These are phyloP conservation scores for Ceriops zippeliana DNA, from an alignment of 345 rosid genomes.

Conservation along the genomic window DNA sequence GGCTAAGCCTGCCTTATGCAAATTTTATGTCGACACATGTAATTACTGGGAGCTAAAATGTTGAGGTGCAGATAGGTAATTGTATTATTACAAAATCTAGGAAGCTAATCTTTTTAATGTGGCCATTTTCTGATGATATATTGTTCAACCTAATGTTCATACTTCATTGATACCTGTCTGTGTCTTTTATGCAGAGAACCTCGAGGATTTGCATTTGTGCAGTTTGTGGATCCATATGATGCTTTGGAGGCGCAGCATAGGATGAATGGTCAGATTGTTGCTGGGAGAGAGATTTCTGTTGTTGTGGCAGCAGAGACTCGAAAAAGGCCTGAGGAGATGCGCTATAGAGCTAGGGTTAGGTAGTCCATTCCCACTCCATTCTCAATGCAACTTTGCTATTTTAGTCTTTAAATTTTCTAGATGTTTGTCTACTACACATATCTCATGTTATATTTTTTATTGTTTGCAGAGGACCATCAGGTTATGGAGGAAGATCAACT, in stretches of 20 bases:
- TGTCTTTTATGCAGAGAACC: slow-evolving; percentile 59
- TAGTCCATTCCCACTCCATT: slow-evolving; percentile 11
- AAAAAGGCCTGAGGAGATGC: slow-evolving; percentile 99
- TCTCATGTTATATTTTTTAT: not conserved
- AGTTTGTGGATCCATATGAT: slow-evolving; percentile 86
- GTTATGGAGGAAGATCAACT: slow-evolving; percentile 59
- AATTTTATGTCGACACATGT: slow-evolving; percentile 41
- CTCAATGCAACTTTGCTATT: not conserved
- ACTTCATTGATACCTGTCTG: slow-evolving; percentile 19
- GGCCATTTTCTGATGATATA: not conserved
- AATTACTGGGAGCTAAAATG: slow-evolving; percentile 39
- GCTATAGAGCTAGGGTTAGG: slow-evolving; percentile 67
- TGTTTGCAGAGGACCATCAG: slow-evolving; percentile 52
- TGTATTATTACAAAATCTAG: slow-evolving; percentile 25
- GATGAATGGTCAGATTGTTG: slow-evolving; percentile 81
- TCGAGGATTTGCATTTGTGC: slow-evolving; percentile 96
- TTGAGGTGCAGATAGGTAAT: slow-evolving; percentile 33
- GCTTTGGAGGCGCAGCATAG: slow-evolving; percentile 86
- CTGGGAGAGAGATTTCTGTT: slow-evolving; percentile 84
- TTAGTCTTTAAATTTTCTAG: not conserved
- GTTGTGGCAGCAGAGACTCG: slow-evolving; percentile 87
- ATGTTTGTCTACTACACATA: slow-evolving; percentile 13
- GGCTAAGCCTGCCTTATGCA: slow-evolving; percentile 44
- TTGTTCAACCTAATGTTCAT: slow-evolving; percentile 3
- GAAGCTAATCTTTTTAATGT: slow-evolving; percentile 14